Evolutionary conservation across 352 stramenopile species (phyloP), one percentile per base, ranked within the genome.

Genomic region (Pythium insidiosum): DNA sequence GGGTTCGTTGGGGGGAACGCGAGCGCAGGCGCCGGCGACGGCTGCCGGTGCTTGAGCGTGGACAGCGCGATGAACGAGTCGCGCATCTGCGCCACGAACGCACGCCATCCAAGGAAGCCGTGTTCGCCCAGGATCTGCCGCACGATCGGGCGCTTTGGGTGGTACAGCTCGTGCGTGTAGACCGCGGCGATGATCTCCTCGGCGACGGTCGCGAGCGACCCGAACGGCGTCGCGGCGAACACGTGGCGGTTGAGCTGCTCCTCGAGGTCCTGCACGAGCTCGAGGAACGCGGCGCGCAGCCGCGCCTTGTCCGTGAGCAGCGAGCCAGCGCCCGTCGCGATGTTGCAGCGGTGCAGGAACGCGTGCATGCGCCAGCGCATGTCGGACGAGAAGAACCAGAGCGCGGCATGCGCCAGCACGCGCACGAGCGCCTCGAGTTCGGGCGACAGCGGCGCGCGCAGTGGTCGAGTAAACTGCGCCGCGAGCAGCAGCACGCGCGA

Each of bases 111-210:
- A 3, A 56, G 37, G 31, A 87, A 81, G 3, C 51, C 62, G 25
- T 81, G 69, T 2, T 61, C 57, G 38, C 68, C 57, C 16, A 84
- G 47, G 10, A 84, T 69, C 22, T 76, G 42, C 1, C 69, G 69
- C 38, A 87, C 67, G 9, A 47, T 45, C 25, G 66, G 59, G 1
- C 74, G 61, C 46, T 68, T 72, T 10, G 30, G 29, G 19, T 73
- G 50, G 40, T 75, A 84, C 28, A 47, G 55, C 25, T 73, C 52
- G 47, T 68, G 45, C 20, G 66, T 78, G 46, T 87, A 87, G 11
- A 87, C 68, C 0, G 59, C 68, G 6, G 67, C 66, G 41, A 83
- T 81, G 22, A 84, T 70, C 34, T 87, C 64, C 31, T 84, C 74
- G 2, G 74, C 68, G 16, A 69, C 58, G 15, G 75, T 70, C 7